phyloP scores from a whole-genome alignment of 768 basidiomycete genomes.

The Porphyrellus cyaneotinctus region DNA sequence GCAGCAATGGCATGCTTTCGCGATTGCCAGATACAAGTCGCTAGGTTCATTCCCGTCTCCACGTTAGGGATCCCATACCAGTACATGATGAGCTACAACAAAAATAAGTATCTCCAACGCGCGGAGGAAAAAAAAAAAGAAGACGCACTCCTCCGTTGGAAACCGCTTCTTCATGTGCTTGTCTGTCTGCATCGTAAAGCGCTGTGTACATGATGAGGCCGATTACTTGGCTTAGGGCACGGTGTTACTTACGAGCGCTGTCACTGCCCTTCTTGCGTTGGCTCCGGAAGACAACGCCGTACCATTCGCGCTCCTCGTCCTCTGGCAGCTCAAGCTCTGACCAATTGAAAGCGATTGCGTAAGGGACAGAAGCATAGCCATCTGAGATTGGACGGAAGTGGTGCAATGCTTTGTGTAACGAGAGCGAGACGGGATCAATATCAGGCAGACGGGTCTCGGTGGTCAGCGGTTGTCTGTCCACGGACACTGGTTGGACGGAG shows the following conservation, averaged over 20 bases:
- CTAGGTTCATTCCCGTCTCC: constrained; percentile 78
- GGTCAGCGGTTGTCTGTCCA: constrained; percentile 42
- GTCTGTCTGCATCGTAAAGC: constrained; percentile 81
- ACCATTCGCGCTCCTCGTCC: constrained; percentile 83
- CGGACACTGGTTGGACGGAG: constrained; percentile 21
- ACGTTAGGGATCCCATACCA: constrained; percentile 89
- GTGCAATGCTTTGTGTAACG: constrained; percentile 83
- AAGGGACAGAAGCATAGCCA: constrained; percentile 62
- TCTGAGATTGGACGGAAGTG: constrained; percentile 57
- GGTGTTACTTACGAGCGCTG: constrained; percentile 48
- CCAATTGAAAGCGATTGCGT: constrained; percentile 89
- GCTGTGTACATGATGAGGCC: constrained; percentile 37
- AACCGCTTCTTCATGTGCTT: constrained; percentile 92
- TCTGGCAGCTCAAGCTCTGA: constrained; percentile 57
- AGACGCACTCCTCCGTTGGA: constrained; percentile 72
- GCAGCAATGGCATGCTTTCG: constrained; percentile 80
- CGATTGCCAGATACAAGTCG: constrained; percentile 95
- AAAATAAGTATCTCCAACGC: constrained; percentile 3
- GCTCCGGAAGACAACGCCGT: constrained; percentile 87
- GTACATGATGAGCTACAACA: constrained; percentile 71
- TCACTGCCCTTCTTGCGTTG: constrained; percentile 70
- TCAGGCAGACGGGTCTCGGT: constrained; percentile 77
- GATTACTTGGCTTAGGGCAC: not conserved
- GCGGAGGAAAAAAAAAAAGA: constrained; percentile 25
- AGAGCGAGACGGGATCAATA: constrained; percentile 81